These are phyloP conservation scores for Globisporangium lucens DNA, from an alignment of 352 stramenopile species.

Conservation along the genomic window DNA sequence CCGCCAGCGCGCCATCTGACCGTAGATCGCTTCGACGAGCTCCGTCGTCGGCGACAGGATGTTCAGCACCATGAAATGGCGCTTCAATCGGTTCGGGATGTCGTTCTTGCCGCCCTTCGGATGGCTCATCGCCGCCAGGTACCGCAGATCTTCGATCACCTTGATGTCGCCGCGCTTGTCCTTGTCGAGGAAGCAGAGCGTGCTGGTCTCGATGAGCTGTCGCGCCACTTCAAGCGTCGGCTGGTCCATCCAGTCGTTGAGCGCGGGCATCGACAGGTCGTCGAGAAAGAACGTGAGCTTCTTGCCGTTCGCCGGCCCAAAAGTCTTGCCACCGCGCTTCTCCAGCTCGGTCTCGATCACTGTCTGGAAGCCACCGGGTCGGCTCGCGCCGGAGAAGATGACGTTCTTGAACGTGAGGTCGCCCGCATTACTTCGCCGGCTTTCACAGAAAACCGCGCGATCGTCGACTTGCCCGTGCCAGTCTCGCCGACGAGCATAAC, in stretches of 20 bases:
- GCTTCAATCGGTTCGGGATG: constrained; percentile 87
- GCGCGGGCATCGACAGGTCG: constrained; percentile 64
- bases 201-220: constrained; percentile 65
- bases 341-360: constrained; percentile 74
- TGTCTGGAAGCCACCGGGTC: constrained; percentile 75
- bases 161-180: constrained; percentile 84
- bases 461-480: constrained; percentile 87
- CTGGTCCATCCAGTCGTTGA: constrained; percentile 75
- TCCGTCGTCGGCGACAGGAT: constrained; percentile 65
- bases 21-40: constrained; percentile 88
- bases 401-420: constrained; percentile 74
- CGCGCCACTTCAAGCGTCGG: constrained; percentile 72
- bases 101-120: constrained; percentile 72
- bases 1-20: constrained; percentile 65
- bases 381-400: constrained; percentile 85
- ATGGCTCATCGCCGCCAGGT: constrained; percentile 63
- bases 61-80: constrained; percentile 89
- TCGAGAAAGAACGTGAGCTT: constrained; percentile 82
- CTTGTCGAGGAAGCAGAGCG: constrained; percentile 79
- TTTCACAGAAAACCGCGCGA: constrained; percentile 78
- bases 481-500: constrained; percentile 83
- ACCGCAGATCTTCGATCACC: constrained; percentile 62
- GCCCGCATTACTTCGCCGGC: constrained; percentile 20
- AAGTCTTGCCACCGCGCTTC: constrained; percentile 79
- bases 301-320: constrained; percentile 61